Evolutionary conservation across 2,329 filamentous ascomycete species (phyloP).

Genomic region (Arachnomyces sp.): DNA sequence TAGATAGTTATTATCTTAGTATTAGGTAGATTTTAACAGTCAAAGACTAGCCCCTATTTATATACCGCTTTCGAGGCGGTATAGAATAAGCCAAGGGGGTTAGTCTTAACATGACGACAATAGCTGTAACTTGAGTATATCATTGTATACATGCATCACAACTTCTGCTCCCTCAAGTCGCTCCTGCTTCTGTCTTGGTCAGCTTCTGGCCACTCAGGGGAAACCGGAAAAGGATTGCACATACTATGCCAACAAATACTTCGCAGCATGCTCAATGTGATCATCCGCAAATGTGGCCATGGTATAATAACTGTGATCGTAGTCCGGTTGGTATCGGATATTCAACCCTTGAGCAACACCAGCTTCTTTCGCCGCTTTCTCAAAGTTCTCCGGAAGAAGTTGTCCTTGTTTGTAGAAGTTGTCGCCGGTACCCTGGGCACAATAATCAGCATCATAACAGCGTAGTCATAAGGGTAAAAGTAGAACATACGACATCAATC

Average conservation of each 20-base stretch:
- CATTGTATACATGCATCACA: background rate
- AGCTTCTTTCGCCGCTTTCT: slow-evolving; percentile 66
- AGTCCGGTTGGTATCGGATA: slow-evolving; percentile 78
- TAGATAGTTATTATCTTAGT: no score
- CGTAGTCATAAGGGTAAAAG: background rate
- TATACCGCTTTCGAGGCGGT: no score
- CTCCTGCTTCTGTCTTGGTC: slow-evolving; percentile 18
- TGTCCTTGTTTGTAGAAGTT: slow-evolving; percentile 95
- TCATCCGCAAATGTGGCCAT: slow-evolving; percentile 86
- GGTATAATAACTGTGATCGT: slow-evolving; percentile 97
- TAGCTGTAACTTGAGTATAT: no score
- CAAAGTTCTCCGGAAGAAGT: slow-evolving; percentile 87
- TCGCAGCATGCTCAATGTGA: slow-evolving; percentile 85
- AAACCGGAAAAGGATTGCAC: slow-evolving; percentile 17
- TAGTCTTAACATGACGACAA: no score
- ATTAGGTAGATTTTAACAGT: no score
- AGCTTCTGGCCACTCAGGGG: slow-evolving; percentile 10
- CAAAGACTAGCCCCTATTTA: no score
- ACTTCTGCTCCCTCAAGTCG: slow-evolving; percentile 1
- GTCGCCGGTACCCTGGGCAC: slow-evolving; percentile 72
- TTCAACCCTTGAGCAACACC: slow-evolving; percentile 64
- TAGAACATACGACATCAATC: slow-evolving; percentile 69
- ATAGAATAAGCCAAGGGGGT: no score
- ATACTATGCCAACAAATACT: slow-evolving; percentile 61
- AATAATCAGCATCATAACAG: background rate